phyloP scores from a whole-genome alignment of 2,329 filamentous ascomycete species.

The Nigrospora oryzae region DNA sequence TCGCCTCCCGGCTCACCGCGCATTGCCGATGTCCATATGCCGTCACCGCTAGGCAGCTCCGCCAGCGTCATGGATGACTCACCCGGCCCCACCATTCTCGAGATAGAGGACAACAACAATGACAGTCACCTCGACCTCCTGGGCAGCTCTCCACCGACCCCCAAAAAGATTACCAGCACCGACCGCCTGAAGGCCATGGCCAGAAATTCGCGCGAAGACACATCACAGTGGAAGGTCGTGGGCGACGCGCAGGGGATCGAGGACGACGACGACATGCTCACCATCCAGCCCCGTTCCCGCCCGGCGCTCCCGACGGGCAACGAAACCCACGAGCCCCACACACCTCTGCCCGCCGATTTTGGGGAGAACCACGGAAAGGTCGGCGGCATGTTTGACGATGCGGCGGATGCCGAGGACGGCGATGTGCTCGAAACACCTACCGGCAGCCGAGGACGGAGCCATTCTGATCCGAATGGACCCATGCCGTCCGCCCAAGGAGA shows the following conservation, averaged over 20 bases:
- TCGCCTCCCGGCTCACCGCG: slow-evolving; percentile 35
- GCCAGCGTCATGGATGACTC: slow-evolving; percentile 13
- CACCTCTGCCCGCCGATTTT: not conserved
- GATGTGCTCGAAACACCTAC: slow-evolving; percentile 18
- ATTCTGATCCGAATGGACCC: slow-evolving; percentile 11
- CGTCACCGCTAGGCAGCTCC: slow-evolving; percentile 19
- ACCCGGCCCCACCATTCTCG: slow-evolving; percentile 4
- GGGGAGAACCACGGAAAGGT: not conserved
- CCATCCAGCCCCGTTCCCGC: slow-evolving; percentile 9
- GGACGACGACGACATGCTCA: slow-evolving; percentile 20
- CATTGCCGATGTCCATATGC: slow-evolving; percentile 17
- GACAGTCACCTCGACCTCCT: slow-evolving; percentile 22
- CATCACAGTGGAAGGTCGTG: slow-evolving; percentile 43
- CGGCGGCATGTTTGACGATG: slow-evolving; percentile 6
- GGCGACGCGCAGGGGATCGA: slow-evolving; percentile 14
- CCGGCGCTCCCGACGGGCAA: no score
- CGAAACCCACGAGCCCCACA: slow-evolving; percentile 4
- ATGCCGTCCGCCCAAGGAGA: not conserved
- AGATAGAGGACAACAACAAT: slow-evolving; percentile 25
- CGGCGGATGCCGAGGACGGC: slow-evolving; percentile 8
- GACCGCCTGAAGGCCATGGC: slow-evolving; percentile 45
- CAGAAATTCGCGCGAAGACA: slow-evolving; percentile 39
- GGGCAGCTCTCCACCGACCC: slow-evolving; percentile 25
- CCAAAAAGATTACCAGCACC: slow-evolving; percentile 47
- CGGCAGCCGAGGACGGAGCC: slow-evolving; percentile 14